Conservation (phyloP, 345 rosid species). For the Turritis glabra region DNA sequence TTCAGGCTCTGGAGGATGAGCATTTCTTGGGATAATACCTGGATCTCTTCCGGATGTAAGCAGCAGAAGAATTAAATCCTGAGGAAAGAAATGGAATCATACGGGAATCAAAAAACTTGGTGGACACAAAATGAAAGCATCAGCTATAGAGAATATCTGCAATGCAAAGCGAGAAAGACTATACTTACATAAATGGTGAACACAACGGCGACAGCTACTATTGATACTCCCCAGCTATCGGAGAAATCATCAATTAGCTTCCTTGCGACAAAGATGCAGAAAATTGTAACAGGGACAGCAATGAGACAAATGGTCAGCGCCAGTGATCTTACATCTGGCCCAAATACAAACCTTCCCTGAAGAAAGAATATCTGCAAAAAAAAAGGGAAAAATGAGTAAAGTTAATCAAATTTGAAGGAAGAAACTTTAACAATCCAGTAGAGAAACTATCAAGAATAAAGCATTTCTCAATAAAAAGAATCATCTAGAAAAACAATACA, state of each 20-base stretch:
- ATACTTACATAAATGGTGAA: constrained; percentile 72
- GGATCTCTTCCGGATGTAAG: constrained; percentile 98
- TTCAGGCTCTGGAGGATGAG: constrained; percentile 97
- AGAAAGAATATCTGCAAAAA: constrained; percentile 82
- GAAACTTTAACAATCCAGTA: neutral
- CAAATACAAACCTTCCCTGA: constrained; percentile 90
- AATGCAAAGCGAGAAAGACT: neutral
- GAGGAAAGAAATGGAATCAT: constrained; percentile 30
- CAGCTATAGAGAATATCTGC: neutral
- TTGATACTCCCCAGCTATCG: constrained; percentile 71
- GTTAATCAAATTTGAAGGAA: neutral
- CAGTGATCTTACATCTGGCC: constrained; percentile 96
- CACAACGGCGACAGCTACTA: constrained; percentile 56
- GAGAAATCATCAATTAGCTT: constrained; percentile 78
- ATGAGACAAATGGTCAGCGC: constrained; percentile 79
- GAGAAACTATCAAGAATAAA: neutral
- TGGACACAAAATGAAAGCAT: neutral
- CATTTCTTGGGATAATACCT: constrained; percentile 90
- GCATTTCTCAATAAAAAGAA: neutral
- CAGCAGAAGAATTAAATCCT: constrained; percentile 85
- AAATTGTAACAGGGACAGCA: constrained; percentile 72
- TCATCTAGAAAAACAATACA: neutral
- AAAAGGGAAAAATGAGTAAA: neutral
- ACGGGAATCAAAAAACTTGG: neutral
- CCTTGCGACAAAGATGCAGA: constrained; percentile 85